Percentiles rank a stretch among this genome's conserved stretches.
Evolutionary conservation across 108 stramenopile species (phyloP).

Genomic region (Hondaea fermentalgiana): DNA sequence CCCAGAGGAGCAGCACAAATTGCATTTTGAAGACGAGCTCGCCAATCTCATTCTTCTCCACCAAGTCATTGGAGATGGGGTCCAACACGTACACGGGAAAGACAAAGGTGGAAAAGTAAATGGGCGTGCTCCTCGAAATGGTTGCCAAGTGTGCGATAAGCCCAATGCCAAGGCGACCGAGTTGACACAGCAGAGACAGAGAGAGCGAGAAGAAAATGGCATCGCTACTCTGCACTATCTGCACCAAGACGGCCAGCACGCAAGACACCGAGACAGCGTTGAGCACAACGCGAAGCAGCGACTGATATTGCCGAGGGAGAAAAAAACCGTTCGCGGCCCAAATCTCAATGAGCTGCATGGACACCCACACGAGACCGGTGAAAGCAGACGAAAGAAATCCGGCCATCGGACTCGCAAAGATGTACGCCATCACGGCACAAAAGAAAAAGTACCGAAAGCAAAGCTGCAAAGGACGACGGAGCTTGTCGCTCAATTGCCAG

Average conservation of each 20-base stretch:
- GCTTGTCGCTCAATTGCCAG: not conserved
- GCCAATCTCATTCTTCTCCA: not conserved
- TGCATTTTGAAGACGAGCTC: not conserved
- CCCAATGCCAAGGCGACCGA: not conserved
- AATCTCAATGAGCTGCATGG: not conserved
- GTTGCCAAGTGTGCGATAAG: not conserved
- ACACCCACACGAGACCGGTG: not conserved
- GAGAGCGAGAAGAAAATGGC: not conserved
- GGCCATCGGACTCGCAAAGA: not conserved
- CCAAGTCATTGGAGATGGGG: not conserved
- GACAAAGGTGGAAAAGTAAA: conserved; percentile 7
- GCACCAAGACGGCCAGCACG: not conserved
- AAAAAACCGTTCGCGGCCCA: not conserved
- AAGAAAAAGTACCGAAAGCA: conserved; percentile 3
- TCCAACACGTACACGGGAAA: not conserved
- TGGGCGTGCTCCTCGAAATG: not conserved
- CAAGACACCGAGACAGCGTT: not conserved
- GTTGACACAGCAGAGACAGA: not conserved
- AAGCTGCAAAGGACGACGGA: not conserved
- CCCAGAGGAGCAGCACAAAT: not conserved
- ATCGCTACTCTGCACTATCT: not conserved
- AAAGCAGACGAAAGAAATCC: not conserved
- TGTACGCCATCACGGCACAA: not conserved
- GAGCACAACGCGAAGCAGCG: not conserved
- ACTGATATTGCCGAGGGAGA: not conserved